A percentile compares a stretch with the other conserved stretches of the same genome.
Evolutionary conservation across 257 asterid species (phyloP).

Genomic region (Vinca minor): DNA sequence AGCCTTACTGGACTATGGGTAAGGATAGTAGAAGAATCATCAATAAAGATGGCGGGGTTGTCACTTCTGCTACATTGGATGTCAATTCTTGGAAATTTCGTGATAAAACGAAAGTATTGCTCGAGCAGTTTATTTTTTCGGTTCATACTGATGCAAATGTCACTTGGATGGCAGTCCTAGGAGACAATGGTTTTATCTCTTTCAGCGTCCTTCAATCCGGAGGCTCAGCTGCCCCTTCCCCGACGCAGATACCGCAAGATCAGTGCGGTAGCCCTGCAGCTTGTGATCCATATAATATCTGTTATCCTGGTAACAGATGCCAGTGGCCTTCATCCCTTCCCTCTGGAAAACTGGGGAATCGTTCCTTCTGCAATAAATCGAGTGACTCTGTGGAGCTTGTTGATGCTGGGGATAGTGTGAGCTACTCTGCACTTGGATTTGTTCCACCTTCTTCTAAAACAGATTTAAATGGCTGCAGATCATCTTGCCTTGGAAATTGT

Average conservation of each 20-base stretch:
- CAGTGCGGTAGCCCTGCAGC: constrained; percentile 67
- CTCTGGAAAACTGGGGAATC: constrained; percentile 41
- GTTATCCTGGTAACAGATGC: constrained; percentile 57
- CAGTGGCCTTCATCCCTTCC: constrained; percentile 60
- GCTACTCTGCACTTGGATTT: constrained; percentile 52
- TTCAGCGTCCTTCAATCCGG: constrained; percentile 45
- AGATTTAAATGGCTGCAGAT: constrained; percentile 61
- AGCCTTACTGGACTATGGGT: constrained; percentile 80
- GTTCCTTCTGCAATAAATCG: constrained; percentile 38
- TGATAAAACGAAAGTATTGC: constrained; percentile 35
- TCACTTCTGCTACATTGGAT: constrained; percentile 38
- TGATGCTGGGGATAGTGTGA: constrained; percentile 49
- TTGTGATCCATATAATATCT: constrained; percentile 58
- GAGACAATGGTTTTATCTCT: constrained; percentile 50
- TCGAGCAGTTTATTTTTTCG: constrained; percentile 66
- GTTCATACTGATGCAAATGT: constrained; percentile 30
- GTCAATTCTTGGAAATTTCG: constrained; percentile 75
- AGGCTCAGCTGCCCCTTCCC: constrained; percentile 29
- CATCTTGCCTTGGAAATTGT: constrained; percentile 55
- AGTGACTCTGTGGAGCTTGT: constrained; percentile 37
- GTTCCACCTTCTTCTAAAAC: constrained; percentile 46
- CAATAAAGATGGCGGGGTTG: constrained; percentile 39
- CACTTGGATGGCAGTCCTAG: constrained; percentile 64
- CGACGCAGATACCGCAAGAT: constrained; percentile 55
- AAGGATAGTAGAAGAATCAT: constrained; percentile 54